Evolutionary conservation across 371 early-diverging fungal species (phyloP).

Genomic region (Fennellomyces sp.): DNA sequence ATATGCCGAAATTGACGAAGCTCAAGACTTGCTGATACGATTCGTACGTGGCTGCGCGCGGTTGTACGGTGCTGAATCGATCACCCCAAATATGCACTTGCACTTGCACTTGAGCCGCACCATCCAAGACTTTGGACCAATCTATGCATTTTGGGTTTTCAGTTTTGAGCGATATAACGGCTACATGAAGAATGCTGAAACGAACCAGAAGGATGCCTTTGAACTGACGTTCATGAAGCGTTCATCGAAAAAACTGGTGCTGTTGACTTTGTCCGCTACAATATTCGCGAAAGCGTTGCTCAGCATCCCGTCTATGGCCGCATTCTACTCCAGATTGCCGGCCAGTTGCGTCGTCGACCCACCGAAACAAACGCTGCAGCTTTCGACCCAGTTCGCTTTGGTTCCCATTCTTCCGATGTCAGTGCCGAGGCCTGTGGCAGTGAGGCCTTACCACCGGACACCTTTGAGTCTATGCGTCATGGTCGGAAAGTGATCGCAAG

Average conservation of each 20-base stretch:
- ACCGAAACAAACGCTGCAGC: no score
- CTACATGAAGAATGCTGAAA: neutral
- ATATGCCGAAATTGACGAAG: neutral
- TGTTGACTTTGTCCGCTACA: neutral
- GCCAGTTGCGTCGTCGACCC: no score
- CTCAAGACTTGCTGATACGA: neutral
- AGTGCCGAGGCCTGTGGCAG: no score
- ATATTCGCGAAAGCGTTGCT: neutral
- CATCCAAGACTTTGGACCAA: conserved; percentile 4
- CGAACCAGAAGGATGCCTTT: neutral
- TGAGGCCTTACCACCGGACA: no score
- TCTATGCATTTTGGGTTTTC: conserved; percentile 5
- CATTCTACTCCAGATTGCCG: no score
- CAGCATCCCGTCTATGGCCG: no score
- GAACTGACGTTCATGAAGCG: neutral
- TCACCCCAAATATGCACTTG: conserved; percentile 4
- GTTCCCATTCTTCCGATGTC: no score
- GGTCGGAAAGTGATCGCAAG: no score
- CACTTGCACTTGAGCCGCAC: neutral
- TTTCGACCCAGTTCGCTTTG: no score
- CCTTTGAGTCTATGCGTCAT: no score
- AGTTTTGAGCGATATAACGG: conserved; percentile 4
- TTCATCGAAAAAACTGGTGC: neutral
- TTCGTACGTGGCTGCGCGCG: neutral
- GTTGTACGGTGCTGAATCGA: neutral